These are phyloP conservation scores for Croton laevigatus DNA, from an alignment of 441 rosid species.

Conservation along the genomic window DNA sequence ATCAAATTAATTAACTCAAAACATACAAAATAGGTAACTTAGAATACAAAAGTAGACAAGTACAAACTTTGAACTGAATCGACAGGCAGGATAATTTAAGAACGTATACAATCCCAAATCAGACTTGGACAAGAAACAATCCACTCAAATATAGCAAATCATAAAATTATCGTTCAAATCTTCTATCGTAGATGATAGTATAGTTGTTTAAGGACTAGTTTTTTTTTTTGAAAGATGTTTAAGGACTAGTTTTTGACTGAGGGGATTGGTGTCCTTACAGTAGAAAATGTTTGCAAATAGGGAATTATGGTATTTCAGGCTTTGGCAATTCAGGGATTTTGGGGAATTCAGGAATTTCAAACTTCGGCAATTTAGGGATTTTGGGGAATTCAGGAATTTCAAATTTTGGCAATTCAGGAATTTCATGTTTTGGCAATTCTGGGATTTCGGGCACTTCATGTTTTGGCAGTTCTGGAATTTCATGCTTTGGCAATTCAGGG, in stretches of 20 bases:
- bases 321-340: slow-evolving; percentile 15
- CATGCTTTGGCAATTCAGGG: slow-evolving; percentile 9
- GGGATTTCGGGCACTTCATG: background rate
- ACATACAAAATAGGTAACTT: too few species aligned
- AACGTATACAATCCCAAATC: too few species aligned
- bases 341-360: slow-evolving; percentile 13
- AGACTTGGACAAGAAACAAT: too few species aligned
- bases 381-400: too few species aligned
- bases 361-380: too few species aligned
- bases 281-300: slow-evolving; percentile 6
- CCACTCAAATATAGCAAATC: too few species aligned
- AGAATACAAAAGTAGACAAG: too few species aligned
- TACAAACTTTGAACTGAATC: too few species aligned
- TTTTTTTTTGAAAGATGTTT: background rate
- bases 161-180: too few species aligned
- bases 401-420: background rate
- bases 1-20: too few species aligned
- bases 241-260: slow-evolving; percentile 20
- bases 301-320: slow-evolving; percentile 16
- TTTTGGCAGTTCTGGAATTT: slow-evolving; percentile 17
- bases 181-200: background rate
- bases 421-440: slow-evolving; percentile 21
- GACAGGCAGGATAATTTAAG: too few species aligned
- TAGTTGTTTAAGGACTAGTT: slow-evolving; percentile 19
- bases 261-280: slow-evolving; percentile 4